Base-by-base conservation (phyloP, 2,329 filamentous ascomycete genomes). In the Biscogniauxia marginata region DNA sequence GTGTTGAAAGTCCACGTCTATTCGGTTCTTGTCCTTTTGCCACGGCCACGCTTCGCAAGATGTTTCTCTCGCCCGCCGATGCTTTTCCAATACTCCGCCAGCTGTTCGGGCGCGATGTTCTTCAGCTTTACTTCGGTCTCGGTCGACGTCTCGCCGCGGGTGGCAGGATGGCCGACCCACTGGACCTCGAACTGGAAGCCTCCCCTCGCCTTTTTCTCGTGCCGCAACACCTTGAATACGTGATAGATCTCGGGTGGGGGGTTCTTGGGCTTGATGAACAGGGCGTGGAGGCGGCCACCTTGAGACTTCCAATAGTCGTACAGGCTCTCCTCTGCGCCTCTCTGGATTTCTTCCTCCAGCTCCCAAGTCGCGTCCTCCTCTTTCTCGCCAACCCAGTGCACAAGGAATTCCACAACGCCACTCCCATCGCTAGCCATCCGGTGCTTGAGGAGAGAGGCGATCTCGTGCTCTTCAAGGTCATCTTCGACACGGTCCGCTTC, bases 271-370 rank as follows among this genome's bases (percentile, higher is more conserved):
- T 65, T 65, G 53, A 63, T 58, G 58, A 72, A 71, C 7, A 74
- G 54, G 7, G 64, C 63, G 16, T 58, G 61, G 20, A 62, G 56
- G 2, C 71, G 67, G 4, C 71, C 71, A 9, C 71, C 70, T 52
- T 66, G 64, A 2, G 63, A 45, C 22, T 62, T 64, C 72, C 71
- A 74, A 54, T 72, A 74, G 5, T 65, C 62, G 30, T 68, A 73
- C 1, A 74, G 54, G 1, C 57, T 58, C 20, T 72, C 70, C 22
- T 64, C 67, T 1, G 70, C 71, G 46, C 68, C 68, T 49, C 65
- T 53, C 43, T 74, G 72, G 46, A 74, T 70, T 53, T 70, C 70
- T 13, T 66, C 64, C 46, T 74, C 72, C 4, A 59, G 49, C 22
- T 73, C 72, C 70, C 70, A 74, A 3, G 68, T 71, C 4, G 63